Base-by-base conservation (phyloP, 306 rosid genomes). In the Ziziphus jujuba region DNA sequence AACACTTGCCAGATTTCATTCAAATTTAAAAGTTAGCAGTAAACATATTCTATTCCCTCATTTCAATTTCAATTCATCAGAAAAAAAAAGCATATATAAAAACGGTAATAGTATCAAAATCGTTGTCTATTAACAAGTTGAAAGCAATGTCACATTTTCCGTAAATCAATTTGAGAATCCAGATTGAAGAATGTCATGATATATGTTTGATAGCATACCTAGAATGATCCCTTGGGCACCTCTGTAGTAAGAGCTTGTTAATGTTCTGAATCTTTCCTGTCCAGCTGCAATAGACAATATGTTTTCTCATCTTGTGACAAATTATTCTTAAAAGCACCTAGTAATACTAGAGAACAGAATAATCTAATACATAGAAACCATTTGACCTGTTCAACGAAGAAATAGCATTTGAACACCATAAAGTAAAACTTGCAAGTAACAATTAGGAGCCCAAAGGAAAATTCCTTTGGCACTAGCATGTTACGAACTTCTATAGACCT, bases 221-320 rank as follows among this genome's bases (percentile, higher is more conserved):
- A 93, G 95, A 84, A 93, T 84, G 71, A 93, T 86, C 65, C 98
- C 98, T 50, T 93, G 98, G 0, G 97, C 98, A 61, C 93, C 92
- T 81, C 98, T 78, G 48, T 93, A 93, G 80, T 90, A 93, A 70
- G 98, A 88, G 66, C 95, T 90, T 43, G 97, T 90, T 67, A 90
- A 78, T 5, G 98, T 93, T 83, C 98, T 84, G 83, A 90, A 93
- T 73, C 96, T 88, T 76, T 93, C 98, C 76, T 93, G 98, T 17
- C 97, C 98, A 75, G 98, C 98, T 93, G 91, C 87, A 88, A 74
- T 33, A 80, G 25, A 82, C 70, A 64, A 44, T 59, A 58, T n/a
- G 48, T 66, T 61, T 51, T 35, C 40, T 50, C 23, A 64, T 16
- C 19, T 28, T 22, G 44, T 34, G 49, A 50, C 55, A 56, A 60